Evolutionary conservation across 768 basidiomycete genomes (phyloP), one percentile per base, ranked within the genome.

Genomic region (Russula lepida): DNA sequence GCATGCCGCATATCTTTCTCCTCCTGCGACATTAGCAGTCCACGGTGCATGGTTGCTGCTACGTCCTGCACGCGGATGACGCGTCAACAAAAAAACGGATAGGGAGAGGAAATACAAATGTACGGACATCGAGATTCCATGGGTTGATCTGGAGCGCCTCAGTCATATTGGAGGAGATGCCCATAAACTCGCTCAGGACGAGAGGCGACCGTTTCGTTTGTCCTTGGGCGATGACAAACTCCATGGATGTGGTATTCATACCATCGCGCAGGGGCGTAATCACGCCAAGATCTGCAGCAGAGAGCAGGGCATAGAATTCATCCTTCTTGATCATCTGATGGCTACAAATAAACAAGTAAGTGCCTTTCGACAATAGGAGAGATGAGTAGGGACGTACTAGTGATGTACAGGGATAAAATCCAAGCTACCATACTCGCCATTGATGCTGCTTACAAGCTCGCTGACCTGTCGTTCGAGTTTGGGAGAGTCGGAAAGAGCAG

Each of bases 191-290:
- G 69, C 90, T 93, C 57, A 99, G 77, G 62, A 98, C 88, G 54
- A 94, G 83, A 0, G 95, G 94, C 37, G 84, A 86, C 74, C 84
- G 84, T 70, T 88, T 86, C 54, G 91, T 88, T 68, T 78, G 79
- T 67, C 89, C 83, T 74, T 99, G 95, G 35, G 94, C 93, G 63
- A 98, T 89, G 30, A 95, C 89, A 72, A 95, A 98, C 74, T 98
- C 95, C 93, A 97, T 95, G 54, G 86, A 88, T 0, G 95, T 97
- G 15, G 95, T 98, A 79, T 99, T 99, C 97, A 98, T 98, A 6
- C 95, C 97, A 70, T 99, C 95, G 35, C 95, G 84, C 7, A 98
- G 79, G 0, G 94, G 92, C 0, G 95, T 98, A 72, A 98, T 95
- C 44, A 98, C 86, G 17, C 88, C 95, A 13, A 98, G 80, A 71